Evolutionary conservation across 179 eudicot genomes (phyloP).

Genomic region (Sideroxylon spinosum): DNA sequence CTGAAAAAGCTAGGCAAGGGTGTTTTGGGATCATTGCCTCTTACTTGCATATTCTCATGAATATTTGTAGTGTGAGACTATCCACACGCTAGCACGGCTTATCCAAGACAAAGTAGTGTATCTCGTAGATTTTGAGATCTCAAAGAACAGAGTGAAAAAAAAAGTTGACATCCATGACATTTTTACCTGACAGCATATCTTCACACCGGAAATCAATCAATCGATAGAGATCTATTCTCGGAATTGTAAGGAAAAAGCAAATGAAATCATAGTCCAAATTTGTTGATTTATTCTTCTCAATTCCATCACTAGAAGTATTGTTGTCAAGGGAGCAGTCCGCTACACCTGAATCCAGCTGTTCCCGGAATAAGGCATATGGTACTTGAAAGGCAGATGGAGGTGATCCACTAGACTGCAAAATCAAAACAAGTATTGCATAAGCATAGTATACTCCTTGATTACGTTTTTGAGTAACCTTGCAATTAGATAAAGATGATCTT

Average conservation of each 20-base stretch:
- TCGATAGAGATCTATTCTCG: constrained; percentile 70
- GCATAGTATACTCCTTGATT: not conserved
- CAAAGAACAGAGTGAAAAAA: constrained; percentile 5
- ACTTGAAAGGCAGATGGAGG: constrained; percentile 84
- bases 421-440: constrained; percentile 15
- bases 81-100: not conserved
- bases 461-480: too few species aligned
- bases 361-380: constrained; percentile 78
- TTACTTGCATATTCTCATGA: not conserved
- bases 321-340: constrained; percentile 29
- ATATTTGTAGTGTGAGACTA: not conserved
- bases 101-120: not conserved
- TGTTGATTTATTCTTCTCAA: constrained; percentile 33
- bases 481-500: not conserved
- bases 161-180: constrained; percentile 13
- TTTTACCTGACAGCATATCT: constrained; percentile 85
- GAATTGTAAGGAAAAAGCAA: constrained; percentile 83
- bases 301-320: constrained; percentile 25
- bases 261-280: constrained; percentile 76
- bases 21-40: not conserved
- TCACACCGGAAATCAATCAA: constrained; percentile 90
- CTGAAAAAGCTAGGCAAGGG: not conserved
- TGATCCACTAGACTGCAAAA: constrained; percentile 75
- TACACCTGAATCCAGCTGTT: constrained; percentile 30
- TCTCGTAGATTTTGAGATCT: not conserved